Evolutionary conservation across 768 basidiomycete genomes (phyloP).

Genomic region (Podaxis pistillaris): DNA sequence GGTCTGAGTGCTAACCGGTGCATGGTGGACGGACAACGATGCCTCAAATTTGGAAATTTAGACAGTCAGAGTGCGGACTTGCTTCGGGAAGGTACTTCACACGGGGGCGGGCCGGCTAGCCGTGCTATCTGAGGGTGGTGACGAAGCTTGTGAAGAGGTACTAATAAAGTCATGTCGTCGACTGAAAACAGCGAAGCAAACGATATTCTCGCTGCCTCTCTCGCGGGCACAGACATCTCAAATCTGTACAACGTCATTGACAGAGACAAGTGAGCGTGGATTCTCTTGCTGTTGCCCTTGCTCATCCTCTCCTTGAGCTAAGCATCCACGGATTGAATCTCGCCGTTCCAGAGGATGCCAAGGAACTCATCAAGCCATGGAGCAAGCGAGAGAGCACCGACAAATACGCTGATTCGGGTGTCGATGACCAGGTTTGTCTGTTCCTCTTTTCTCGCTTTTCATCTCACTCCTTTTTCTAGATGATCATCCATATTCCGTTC

Average conservation of each 20-base stretch:
- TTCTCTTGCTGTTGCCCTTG: constrained; percentile 1
- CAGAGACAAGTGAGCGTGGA: constrained; percentile 56
- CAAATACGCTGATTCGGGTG: constrained; percentile 71
- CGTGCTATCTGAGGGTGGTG: background rate
- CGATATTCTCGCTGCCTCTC: constrained; percentile 44
- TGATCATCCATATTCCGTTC: constrained; percentile 83
- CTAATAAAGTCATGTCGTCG: background rate
- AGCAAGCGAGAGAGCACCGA: constrained; percentile 67
- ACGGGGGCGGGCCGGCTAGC: background rate
- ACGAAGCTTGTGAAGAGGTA: background rate
- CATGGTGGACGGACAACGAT: constrained; percentile 3
- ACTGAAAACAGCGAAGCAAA: constrained; percentile 9
- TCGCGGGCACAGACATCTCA: constrained; percentile 46
- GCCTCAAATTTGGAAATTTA: background rate
- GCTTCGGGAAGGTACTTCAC: background rate
- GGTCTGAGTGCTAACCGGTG: constrained; percentile 20
- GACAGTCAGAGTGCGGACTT: background rate
- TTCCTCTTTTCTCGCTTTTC: background rate
- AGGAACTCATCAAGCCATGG: constrained; percentile 79
- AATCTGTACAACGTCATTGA: constrained; percentile 64
- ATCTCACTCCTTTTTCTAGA: constrained; percentile 35
- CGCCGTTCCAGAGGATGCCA: constrained; percentile 77
- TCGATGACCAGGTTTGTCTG: constrained; percentile 74
- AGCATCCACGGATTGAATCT: constrained; percentile 84
- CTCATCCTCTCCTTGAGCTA: constrained; percentile 27